Percentiles rank a stretch among this genome's conserved stretches.
These are phyloP conservation scores for Monosporascus sp. DNA, from an alignment of 2,329 filamentous ascomycete species.

Conservation along the genomic window DNA sequence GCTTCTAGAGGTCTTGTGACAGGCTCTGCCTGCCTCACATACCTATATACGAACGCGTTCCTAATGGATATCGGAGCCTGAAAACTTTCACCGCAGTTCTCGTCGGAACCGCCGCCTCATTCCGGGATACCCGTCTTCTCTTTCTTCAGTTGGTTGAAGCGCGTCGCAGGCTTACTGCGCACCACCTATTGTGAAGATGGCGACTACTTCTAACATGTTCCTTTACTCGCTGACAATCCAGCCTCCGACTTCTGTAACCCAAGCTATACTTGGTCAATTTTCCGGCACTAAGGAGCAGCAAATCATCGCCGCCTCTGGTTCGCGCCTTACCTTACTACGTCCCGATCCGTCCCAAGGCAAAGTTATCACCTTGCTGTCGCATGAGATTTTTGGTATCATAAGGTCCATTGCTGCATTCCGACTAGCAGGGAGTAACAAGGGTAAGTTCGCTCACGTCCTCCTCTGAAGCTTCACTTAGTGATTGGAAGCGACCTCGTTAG, in stretches of 20 bases:
- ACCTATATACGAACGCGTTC: not conserved
- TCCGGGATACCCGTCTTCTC: not conserved
- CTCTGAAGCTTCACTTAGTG: constrained; percentile 62
- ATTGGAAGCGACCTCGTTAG: constrained; percentile 59
- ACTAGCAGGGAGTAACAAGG: constrained; percentile 90
- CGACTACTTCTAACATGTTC: constrained; percentile 97
- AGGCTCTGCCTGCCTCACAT: not conserved
- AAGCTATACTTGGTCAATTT: constrained; percentile 92
- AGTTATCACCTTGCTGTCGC: constrained; percentile 78
- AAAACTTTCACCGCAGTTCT: not conserved
- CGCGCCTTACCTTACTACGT: constrained; percentile 79
- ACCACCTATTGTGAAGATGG: constrained; percentile 55
- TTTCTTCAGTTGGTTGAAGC: constrained; percentile 3
- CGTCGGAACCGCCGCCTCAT: constrained; percentile 5
- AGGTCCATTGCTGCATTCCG: constrained; percentile 83
- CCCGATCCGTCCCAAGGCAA: constrained; percentile 83
- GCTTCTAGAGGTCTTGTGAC: not conserved
- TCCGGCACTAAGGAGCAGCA: constrained; percentile 95
- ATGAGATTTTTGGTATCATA: constrained; percentile 96
- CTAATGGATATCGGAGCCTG: not conserved
- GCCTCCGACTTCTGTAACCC: constrained; percentile 80
- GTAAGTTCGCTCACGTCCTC: constrained; percentile 55
- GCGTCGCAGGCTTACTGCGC: constrained; percentile 29
- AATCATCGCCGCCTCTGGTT: constrained; percentile 89
- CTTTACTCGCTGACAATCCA: constrained; percentile 97